These are phyloP conservation scores for Trichosporon inkin DNA, from an alignment of 1,284 basidiomycete genomes.

Conservation along the genomic window DNA sequence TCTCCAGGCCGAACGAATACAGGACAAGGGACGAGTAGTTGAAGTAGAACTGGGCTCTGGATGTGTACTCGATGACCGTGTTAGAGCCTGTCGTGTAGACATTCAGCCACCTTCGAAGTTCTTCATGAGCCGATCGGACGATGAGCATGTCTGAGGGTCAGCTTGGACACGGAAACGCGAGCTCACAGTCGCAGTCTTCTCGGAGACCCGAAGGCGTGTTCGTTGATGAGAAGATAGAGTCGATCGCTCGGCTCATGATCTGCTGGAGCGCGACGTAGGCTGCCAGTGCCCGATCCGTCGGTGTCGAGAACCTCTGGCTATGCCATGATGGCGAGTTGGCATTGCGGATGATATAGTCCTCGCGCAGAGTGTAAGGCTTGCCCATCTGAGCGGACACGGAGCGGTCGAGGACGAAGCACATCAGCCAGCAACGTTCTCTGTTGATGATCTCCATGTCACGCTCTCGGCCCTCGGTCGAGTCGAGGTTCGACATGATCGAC, in stretches of 20 bases:
- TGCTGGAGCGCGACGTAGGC: constrained; percentile 68
- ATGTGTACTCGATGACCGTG: constrained; percentile 29
- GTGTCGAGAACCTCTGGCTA: constrained; percentile 59
- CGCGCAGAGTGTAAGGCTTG: constrained; percentile 52
- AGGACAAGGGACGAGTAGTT: constrained; percentile 80
- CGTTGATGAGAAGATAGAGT: constrained; percentile 82
- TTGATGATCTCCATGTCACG: constrained; percentile 66
- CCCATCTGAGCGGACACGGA: constrained; percentile 71
- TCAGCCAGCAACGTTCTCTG: constrained; percentile 87
- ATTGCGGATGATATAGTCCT: constrained; percentile 78
- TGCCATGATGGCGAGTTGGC: constrained; percentile 63
- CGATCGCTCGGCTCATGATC: constrained; percentile 79
- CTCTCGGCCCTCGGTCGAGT: constrained; percentile 61
- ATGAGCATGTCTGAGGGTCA: constrained; percentile 39
- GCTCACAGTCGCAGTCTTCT: constrained; percentile 74
- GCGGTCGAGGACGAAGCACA: constrained; percentile 85
- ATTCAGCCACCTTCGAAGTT: constrained; percentile 39
- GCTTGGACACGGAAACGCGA: constrained; percentile 56
- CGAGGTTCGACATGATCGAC: constrained; percentile 62
- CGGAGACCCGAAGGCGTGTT: constrained; percentile 77
- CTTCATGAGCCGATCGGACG: constrained; percentile 46
- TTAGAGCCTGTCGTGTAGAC: neutral
- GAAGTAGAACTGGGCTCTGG: constrained; percentile 65
- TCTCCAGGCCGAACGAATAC: constrained; percentile 92
- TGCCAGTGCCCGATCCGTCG: constrained; percentile 56